Percentiles rank a stretch among this genome's conserved stretches.
phyloP scores from a whole-genome alignment of 495 filamentous ascomycete species.

The Tuber magnatum region DNA sequence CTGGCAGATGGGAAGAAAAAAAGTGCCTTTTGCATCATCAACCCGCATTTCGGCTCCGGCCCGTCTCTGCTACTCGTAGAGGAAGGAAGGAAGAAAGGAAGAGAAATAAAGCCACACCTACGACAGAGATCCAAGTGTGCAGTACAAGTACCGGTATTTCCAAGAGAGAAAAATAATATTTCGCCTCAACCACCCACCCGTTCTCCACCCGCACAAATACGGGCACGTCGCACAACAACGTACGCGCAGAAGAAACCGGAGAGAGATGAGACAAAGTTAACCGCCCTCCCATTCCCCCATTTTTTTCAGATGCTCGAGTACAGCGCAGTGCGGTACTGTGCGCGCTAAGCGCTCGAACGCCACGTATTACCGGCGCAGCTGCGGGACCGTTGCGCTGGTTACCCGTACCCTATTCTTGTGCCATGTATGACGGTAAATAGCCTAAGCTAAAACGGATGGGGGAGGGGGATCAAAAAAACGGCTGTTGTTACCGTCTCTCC shows the following conservation, averaged over 20 bases:
- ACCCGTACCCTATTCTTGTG: no score
- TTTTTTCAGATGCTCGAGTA: no score
- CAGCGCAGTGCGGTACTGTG: background rate
- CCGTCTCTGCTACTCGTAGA: background rate
- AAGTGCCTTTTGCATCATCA: background rate
- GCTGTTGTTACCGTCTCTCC: background rate
- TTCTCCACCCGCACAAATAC: no score
- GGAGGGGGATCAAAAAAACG: background rate
- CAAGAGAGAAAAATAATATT: background rate
- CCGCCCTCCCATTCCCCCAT: background rate
- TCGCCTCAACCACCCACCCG: background rate
- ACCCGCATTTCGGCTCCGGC: background rate
- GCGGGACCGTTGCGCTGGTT: background rate
- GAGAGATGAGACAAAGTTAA: background rate
- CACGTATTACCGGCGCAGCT: background rate
- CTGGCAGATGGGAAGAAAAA: background rate
- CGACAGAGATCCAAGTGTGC: background rate
- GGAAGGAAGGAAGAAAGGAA: background rate
- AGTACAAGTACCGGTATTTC: background rate
- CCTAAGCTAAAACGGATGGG: background rate
- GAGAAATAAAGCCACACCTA: background rate
- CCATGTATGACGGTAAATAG: background rate
- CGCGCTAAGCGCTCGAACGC: background rate
- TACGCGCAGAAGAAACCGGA: background rate
- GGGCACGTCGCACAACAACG: background rate